These are phyloP conservation scores for Fusarium illudens DNA, from an alignment of 2,329 filamentous ascomycete genomes.

Conservation along the genomic window DNA sequence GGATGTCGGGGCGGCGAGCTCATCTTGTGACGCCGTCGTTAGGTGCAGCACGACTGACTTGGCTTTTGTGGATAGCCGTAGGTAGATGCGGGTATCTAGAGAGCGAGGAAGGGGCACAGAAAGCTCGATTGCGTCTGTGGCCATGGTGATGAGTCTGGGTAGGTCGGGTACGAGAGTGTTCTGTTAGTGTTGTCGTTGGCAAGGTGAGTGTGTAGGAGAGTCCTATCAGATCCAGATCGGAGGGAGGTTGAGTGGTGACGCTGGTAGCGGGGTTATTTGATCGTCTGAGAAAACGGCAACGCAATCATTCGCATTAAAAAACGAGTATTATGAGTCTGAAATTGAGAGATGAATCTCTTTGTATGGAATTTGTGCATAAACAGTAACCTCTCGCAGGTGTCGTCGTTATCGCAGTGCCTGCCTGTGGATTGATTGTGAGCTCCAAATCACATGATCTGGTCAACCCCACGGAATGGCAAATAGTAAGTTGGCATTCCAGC, in stretches of 20 bases:
- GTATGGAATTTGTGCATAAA: neutral
- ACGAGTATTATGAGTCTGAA: neutral
- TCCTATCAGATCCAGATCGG: neutral
- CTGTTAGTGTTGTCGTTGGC: neutral
- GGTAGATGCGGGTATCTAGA: constrained; percentile 67
- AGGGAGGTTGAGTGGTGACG: neutral
- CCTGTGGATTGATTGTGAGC: neutral
- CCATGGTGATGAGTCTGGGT: constrained; percentile 32
- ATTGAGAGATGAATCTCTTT: neutral
- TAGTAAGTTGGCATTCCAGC: constrained; percentile 1
- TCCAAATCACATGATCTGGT: constrained; percentile 34
- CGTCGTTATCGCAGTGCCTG: neutral
- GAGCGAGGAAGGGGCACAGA: constrained; percentile 69
- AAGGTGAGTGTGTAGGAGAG: neutral
- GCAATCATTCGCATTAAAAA: neutral
- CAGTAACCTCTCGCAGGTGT: neutral
- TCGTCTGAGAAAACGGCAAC: neutral
- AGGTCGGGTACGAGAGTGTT: too few species aligned
- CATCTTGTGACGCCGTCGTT: constrained; percentile 64
- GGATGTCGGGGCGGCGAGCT: constrained; percentile 58
- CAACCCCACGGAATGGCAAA: constrained; percentile 23
- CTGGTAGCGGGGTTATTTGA: neutral
- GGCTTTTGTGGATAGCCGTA: constrained; percentile 65
- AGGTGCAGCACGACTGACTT: constrained; percentile 69
- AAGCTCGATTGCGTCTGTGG: constrained; percentile 51